Evolutionary conservation across 495 filamentous ascomycete species (phyloP).

Genomic region (Penicillium soppii): DNA sequence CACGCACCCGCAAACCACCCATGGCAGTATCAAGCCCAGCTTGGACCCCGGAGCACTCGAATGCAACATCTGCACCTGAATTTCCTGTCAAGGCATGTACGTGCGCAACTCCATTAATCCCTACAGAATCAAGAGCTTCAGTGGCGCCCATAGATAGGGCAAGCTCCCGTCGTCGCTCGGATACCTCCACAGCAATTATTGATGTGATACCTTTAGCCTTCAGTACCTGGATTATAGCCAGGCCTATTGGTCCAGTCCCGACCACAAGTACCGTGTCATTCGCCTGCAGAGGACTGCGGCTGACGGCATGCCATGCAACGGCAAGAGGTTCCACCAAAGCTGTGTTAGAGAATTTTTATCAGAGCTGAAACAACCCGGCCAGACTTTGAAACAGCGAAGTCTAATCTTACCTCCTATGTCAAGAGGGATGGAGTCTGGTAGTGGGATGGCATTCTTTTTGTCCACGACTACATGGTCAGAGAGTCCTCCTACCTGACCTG

Average conservation of each 20-base stretch:
- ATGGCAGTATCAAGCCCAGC: constrained; percentile 28
- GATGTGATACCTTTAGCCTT: neutral
- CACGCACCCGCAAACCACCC: constrained; percentile 14
- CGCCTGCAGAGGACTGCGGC: constrained; percentile 47
- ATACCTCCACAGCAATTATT: neutral
- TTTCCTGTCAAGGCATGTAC: constrained; percentile 9
- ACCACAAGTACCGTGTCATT: constrained; percentile 52
- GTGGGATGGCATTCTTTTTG: constrained; percentile 17
- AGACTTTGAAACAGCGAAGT: constrained; percentile 15
- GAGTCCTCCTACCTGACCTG: constrained; percentile 49
- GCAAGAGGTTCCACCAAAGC: constrained; percentile 62
- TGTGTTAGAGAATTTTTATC: constrained; percentile 4
- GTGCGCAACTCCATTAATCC: constrained; percentile 18
- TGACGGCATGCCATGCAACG: constrained; percentile 68
- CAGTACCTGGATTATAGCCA: neutral
- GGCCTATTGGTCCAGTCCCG: constrained; percentile 12
- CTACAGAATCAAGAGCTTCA: neutral
- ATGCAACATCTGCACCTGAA: constrained; percentile 10
- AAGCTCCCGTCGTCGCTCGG: constrained; percentile 14
- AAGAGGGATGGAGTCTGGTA: constrained; percentile 25
- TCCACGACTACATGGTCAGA: constrained; percentile 55
- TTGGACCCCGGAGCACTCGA: constrained; percentile 32
- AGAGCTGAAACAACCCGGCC: neutral
- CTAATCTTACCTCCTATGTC: constrained; percentile 28
- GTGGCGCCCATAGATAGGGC: constrained; percentile 21